Evolutionary conservation across 78 protist species (phyloP), one percentile per base, ranked within the genome.

Genomic region (Dictyostelium firmibasis): DNA sequence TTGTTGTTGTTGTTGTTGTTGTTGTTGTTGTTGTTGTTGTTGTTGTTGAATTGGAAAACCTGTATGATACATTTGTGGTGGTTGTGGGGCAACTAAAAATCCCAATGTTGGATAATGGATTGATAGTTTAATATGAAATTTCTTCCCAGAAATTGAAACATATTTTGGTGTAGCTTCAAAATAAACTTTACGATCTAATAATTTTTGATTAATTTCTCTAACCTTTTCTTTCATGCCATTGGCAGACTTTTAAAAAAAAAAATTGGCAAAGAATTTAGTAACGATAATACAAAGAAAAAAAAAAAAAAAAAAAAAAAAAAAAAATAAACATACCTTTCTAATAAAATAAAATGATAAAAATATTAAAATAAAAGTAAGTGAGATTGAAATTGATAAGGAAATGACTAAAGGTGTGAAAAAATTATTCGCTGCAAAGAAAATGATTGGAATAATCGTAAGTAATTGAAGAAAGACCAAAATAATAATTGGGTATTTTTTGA

Each of bases 31-130:
- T 64, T 64, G 74, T 64, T n/a, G 33, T 69, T 25, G 38, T n/a
- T n/a, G n/a, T 62, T 23, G 72, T 62, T 14, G 72, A 27, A 18
- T n/a, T 74, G 81, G 3, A 50, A 50, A 50, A 29, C n/a, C n/a
- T 9, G 47, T 76, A 35, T 38, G 44, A 38, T 76, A 76, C 83
- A 76, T 76, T 76, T 20, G 83, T 41, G 83, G 83, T 33, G 83
- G 35, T 36, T 33, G 60, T 76, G 8, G 57, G 9, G 36, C 18
- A 2, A 38, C 38, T 2, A 16, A 10, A 8, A 33, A 27, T 13
- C 33, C 81, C 8, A 35, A 16, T 23, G 83, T 23, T 38, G 57
- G 57, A 13, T 23, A 76, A 33, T 33, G 36, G 23, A 76, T 38
- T n/a, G 33, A 76, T 76, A 76, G 4, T 41, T 76, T 76, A 8